These are phyloP conservation scores for Cladorrhinum sp. DNA, from an alignment of 2,329 filamentous ascomycete species.

Conservation along the genomic window DNA sequence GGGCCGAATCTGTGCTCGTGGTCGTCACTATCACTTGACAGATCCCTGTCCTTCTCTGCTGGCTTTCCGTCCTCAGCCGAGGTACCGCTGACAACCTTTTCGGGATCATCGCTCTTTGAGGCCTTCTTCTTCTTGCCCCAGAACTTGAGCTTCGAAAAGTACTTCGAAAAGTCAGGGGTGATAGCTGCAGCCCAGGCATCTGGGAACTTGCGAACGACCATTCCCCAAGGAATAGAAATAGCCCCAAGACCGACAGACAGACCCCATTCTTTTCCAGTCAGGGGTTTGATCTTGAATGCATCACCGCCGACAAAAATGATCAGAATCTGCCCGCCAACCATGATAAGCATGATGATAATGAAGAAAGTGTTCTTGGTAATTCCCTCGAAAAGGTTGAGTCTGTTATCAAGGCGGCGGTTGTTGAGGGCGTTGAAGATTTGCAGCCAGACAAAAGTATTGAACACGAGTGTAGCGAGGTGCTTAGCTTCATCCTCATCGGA, in stretches of 20 bases:
- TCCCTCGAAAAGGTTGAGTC: slow-evolving; percentile 83
- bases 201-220: slow-evolving; percentile 69
- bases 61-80: not conserved
- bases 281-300: slow-evolving; percentile 64
- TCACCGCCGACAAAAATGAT: slow-evolving; percentile 78
- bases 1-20: slow-evolving; percentile 2
- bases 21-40: slow-evolving; percentile 14
- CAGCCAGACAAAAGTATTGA: slow-evolving; percentile 86
- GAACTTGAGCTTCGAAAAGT: slow-evolving; percentile 24
- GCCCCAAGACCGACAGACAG: slow-evolving; percentile 74
- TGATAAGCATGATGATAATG: slow-evolving; percentile 72
- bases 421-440: slow-evolving; percentile 84
- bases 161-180: slow-evolving; percentile 24
- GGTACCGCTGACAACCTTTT: slow-evolving; percentile 2
- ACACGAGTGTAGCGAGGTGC: slow-evolving; percentile 65
- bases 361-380: slow-evolving; percentile 79
- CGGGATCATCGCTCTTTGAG: slow-evolving; percentile 6
- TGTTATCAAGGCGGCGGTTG: slow-evolving; percentile 81
- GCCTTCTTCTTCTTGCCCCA: slow-evolving; percentile 17
- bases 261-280: slow-evolving; percentile 76
- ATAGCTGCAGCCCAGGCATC: slow-evolving; percentile 48
- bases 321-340: slow-evolving; percentile 79
- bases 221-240: slow-evolving; percentile 71
- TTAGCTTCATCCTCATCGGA: slow-evolving; percentile 43
- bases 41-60: slow-evolving; percentile 7